Base-by-base conservation (phyloP, 805 yeast genomes). In the Priceomyces melissophilus region DNA sequence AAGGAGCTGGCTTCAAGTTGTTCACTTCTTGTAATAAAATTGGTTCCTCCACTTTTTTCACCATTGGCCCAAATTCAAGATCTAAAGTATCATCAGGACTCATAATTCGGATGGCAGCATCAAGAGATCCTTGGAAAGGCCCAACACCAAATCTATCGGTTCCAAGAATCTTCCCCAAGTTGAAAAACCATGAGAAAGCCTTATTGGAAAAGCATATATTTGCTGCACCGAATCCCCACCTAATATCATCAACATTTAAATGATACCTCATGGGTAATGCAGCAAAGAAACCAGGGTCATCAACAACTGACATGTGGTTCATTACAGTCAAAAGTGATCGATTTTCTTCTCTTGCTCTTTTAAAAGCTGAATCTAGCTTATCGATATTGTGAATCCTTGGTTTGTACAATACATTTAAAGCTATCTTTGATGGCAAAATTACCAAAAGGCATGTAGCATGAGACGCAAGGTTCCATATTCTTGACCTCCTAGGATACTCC, bases 161-260 rank as follows among this genome's bases (percentile, higher is more conserved):
- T 1, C 91, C 78, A 44, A 91, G 65, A n/a, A 89, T 83, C 62
- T 90, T 90, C 2, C 99, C 99, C 45, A 88, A 62, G 17, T 89
- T 79, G 68, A 91, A 91, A 57, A 88, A 90, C 59, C 56, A 71
- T 7, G 80, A 61, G 2, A 75, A 58, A 3, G 71, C 51, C 17
- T 61, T 63, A 44, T 68, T 76, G 16, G 79, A 75, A 62, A 93
- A 91, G 58, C 98, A 91, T 30, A 91, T 78, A 58, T 93, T 90
- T 38, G 83, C 79, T 9, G 99, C 99, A 0, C 95, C 99, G 41
- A 93, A 70, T 4, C 96, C 90, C 98, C 98, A 91, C 54, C 99
- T 73, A 40, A 88, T 78, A 39, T 78, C 75, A 46, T 81, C 84
- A 12, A 85, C 65, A 41, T 79, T 77, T 10, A 67, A 61, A 50